Evolutionary conservation across 2,329 filamentous ascomycete species (phyloP).

Genomic region (Microcyclospora tardicrescens): DNA sequence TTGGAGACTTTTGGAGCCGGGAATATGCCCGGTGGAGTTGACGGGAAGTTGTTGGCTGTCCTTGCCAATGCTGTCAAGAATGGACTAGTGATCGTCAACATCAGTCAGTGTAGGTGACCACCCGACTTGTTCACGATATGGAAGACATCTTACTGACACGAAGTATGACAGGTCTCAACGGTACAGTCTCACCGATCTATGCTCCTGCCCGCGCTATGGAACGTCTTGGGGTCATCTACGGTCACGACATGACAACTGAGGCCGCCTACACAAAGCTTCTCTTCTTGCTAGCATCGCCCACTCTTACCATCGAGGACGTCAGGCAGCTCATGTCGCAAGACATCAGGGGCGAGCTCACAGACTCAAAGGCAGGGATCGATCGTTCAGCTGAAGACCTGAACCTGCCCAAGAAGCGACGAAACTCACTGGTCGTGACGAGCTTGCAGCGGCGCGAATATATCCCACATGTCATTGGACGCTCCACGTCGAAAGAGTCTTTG

Average conservation of each 20-base stretch:
- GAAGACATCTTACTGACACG: too few relatives aligned
- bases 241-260: slow-evolving; percentile 78
- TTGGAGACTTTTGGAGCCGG: slow-evolving; percentile 90
- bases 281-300: slow-evolving; percentile 54
- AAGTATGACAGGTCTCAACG: slow-evolving; percentile 27
- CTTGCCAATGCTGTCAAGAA: slow-evolving; percentile 64
- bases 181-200: slow-evolving; percentile 29
- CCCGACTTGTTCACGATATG: too few relatives aligned
- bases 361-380: slow-evolving; percentile 2
- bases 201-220: slow-evolving; percentile 51
- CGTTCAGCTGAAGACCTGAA: neutral
- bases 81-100: slow-evolving; percentile 76
- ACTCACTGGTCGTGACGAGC: neutral
- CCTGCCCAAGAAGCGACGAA: neutral
- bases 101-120: slow-evolving; percentile 66
- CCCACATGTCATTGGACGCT: neutral
- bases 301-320: slow-evolving; percentile 52
- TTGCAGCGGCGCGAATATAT: neutral
- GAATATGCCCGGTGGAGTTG: slow-evolving; percentile 72
- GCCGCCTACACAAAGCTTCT: slow-evolving; percentile 83
- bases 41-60: slow-evolving; percentile 66
- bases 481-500: neutral
- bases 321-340: slow-evolving; percentile 58
- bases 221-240: slow-evolving; percentile 74
- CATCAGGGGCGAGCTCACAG: slow-evolving; percentile 75